phyloP scores from a whole-genome alignment of 495 filamentous ascomycete species.

The Xeromyces bisporus region DNA sequence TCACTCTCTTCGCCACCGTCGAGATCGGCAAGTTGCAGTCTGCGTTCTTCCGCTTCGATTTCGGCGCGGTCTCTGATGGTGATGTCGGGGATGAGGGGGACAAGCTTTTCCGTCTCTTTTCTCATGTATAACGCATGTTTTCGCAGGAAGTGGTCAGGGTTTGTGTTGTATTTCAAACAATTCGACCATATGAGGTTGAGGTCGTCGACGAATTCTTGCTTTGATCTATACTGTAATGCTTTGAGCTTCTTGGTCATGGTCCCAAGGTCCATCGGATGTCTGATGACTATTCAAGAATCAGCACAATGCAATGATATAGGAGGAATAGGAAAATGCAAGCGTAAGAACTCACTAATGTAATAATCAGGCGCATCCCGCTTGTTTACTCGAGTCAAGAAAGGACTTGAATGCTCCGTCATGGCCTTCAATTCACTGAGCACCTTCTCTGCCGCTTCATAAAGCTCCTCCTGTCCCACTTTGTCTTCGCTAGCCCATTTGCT shows the following conservation, averaged over 20 bases:
- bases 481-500: conserved; percentile 99
- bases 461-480: conserved; percentile 88
- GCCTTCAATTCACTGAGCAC: conserved; percentile 92
- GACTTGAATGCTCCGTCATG: conserved; percentile 86
- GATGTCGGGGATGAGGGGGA: conserved; percentile 88
- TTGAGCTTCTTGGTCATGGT: conserved; percentile 98
- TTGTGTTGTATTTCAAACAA: conserved; percentile 87
- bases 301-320: conserved; percentile 1
- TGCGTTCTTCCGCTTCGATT: conserved; percentile 88
- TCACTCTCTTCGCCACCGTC: conserved; percentile 83
- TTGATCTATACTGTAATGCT: conserved; percentile 70
- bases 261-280: conserved; percentile 94
- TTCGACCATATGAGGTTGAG: conserved; percentile 93
- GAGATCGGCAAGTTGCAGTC: conserved; percentile 57
- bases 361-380: conserved; percentile 97
- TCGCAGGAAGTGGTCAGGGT: conserved; percentile 68
- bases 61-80: conserved; percentile 77
- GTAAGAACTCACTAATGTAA: conserved; percentile 65
- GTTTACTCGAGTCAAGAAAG: conserved; percentile 83
- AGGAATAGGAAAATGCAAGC: conserved; percentile 4
- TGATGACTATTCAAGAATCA: conserved; percentile 52
- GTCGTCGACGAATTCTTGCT: conserved; percentile 85
- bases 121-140: conserved; percentile 93
- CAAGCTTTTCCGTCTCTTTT: conserved; percentile 88
- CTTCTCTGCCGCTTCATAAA: conserved; percentile 93